Conservation (phyloP, 345 rosid genomes). For the Lumnitzera littorea region DNA sequence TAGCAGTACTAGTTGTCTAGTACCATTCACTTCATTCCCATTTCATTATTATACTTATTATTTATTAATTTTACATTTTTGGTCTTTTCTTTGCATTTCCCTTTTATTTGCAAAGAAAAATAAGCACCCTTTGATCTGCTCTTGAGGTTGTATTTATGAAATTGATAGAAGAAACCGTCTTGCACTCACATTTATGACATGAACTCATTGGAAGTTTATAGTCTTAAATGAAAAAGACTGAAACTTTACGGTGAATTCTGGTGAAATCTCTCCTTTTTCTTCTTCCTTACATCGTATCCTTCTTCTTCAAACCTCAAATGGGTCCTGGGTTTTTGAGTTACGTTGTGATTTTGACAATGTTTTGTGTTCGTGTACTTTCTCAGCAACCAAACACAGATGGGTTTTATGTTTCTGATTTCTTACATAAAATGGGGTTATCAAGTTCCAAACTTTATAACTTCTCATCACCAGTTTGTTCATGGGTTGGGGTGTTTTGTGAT, state of each 20-base stretch:
- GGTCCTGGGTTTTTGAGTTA: constrained; percentile 43
- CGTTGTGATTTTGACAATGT: constrained; percentile 49
- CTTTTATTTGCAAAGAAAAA: too few relatives aligned
- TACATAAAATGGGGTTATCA: constrained; percentile 44
- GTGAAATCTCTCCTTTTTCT: not conserved
- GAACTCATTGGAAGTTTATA: too few relatives aligned
- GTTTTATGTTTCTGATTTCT: constrained; percentile 61
- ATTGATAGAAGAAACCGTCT: too few relatives aligned
- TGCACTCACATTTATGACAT: too few relatives aligned
- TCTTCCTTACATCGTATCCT: constrained; percentile 2
- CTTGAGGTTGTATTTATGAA: too few relatives aligned
- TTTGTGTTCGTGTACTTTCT: constrained; percentile 29
- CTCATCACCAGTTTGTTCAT: constrained; percentile 58
- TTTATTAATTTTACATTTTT: too few relatives aligned
- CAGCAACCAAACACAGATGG: constrained; percentile 84
- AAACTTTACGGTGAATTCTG: constrained; percentile 1
- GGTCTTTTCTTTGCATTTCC: too few relatives aligned
- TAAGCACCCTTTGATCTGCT: too few relatives aligned
- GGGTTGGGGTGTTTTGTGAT: constrained; percentile 75
- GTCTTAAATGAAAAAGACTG: not conserved
- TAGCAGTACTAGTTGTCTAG: too few relatives aligned
- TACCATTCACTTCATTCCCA: too few relatives aligned
- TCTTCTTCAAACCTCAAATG: constrained; percentile 28
- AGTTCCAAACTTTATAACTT: constrained; percentile 34
- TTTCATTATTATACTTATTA: too few relatives aligned